These are phyloP conservation scores for Gomphus bonarii DNA, from an alignment of 1,284 basidiomycete genomes.

Conservation along the genomic window DNA sequence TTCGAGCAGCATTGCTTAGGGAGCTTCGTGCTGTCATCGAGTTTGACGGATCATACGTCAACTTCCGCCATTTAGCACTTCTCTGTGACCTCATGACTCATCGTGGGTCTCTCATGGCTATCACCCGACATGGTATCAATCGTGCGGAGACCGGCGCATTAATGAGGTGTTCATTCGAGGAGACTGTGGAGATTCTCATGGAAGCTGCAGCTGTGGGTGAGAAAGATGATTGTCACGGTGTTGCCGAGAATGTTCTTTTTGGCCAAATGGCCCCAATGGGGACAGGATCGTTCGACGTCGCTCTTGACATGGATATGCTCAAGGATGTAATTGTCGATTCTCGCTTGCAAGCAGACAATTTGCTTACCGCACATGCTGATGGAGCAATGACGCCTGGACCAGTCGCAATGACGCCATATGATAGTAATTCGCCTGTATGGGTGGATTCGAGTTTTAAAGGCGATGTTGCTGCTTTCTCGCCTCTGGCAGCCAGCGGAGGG, in stretches of 20 bases:
- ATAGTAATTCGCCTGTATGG: conserved; percentile 81
- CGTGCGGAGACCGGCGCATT: conserved; percentile 93
- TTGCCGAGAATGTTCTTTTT: conserved; percentile 97
- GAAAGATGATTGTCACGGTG: conserved; percentile 95
- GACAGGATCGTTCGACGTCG: conserved; percentile 91
- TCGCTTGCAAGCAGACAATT: conserved; percentile 79
- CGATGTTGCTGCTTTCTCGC: conserved; percentile 88
- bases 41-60: conserved; percentile 99
- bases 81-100: conserved; percentile 99
- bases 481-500: conserved; percentile 80
- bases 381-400: conserved; percentile 90
- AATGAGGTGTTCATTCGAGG: conserved; percentile 98
- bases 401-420: conserved; percentile 90
- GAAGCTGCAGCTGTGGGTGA: conserved; percentile 98
- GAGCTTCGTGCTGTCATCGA: conserved; percentile 94
- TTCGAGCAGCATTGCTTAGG: conserved; percentile 85
- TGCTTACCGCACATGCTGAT: conserved; percentile 70
- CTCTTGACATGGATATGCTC: conserved; percentile 95
- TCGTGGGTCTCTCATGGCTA: conserved; percentile 92
- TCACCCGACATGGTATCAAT: conserved; percentile 99
- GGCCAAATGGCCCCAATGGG: conserved; percentile 99
- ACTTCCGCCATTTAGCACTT: conserved; percentile 93
- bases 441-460: conserved; percentile 62
- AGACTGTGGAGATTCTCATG: conserved; percentile 98
- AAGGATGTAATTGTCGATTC: conserved; percentile 99